Percentiles rank a stretch among this genome's conserved stretches.
These are phyloP conservation scores for Colletotrichum lini DNA, from an alignment of 2,329 filamentous ascomycete genomes.

Conservation along the genomic window DNA sequence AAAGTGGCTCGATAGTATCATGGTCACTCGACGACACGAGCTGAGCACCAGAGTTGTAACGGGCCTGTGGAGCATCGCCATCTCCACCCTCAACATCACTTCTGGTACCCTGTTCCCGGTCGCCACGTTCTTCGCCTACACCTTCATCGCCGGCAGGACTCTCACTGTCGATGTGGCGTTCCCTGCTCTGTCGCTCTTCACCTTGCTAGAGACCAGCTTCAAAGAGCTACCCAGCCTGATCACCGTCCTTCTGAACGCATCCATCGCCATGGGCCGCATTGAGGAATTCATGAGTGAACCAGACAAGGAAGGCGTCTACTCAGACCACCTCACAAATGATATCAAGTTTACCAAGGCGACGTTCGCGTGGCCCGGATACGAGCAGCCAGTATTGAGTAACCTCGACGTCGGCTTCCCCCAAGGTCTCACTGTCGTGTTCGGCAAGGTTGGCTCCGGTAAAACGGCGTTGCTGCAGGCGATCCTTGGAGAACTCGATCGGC, in stretches of 20 bases:
- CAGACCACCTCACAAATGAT: conserved; percentile 54
- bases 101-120: conserved; percentile 84
- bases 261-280: conserved; percentile 85
- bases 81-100: conserved; percentile 78
- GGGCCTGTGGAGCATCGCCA: conserved; percentile 72
- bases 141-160: conserved; percentile 75
- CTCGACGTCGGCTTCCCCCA: conserved; percentile 62
- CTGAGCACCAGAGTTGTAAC: conserved; percentile 75
- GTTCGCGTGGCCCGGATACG: conserved; percentile 84
- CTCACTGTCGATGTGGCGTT: conserved; percentile 88
- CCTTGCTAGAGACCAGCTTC: conserved; percentile 80
- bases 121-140: conserved; percentile 86
- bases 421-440: conserved; percentile 70
- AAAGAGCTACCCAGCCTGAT: conserved; percentile 83
- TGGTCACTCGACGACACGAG: conserved; percentile 78
- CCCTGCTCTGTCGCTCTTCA: conserved; percentile 86
- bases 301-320: conserved; percentile 73
- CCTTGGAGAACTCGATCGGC: conserved; percentile 77
- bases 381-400: conserved; percentile 64
- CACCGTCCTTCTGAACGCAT: conserved; percentile 83
- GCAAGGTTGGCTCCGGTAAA: conserved; percentile 74
- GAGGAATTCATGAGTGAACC: conserved; percentile 90
- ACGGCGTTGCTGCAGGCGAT: conserved; percentile 72
- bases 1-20: conserved; percentile 79
- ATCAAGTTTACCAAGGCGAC: conserved; percentile 74